A percentile compares a stretch with the other conserved stretches of the same genome.
phyloP scores from a whole-genome alignment of 2,329 filamentous ascomycete species.

The Penicillium corylophilum region DNA sequence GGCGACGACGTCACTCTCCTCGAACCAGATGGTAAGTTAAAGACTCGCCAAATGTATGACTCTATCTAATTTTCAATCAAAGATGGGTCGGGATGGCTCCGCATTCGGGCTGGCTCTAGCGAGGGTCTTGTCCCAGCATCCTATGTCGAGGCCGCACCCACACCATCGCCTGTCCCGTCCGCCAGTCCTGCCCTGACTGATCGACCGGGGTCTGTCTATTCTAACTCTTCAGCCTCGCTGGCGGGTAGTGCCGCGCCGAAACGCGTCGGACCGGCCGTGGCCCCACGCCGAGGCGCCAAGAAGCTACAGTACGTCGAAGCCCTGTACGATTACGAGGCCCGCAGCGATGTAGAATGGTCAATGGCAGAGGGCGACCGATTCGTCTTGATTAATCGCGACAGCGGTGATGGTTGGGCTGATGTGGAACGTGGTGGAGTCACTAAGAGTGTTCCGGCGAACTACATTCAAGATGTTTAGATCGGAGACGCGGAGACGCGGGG shows the following conservation, averaged over 20 bases:
- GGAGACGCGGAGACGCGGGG: not conserved
- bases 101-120: slow-evolving; percentile 68
- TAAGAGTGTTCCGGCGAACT: slow-evolving; percentile 90
- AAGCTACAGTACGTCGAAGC: slow-evolving; percentile 92
- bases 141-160: slow-evolving; percentile 70
- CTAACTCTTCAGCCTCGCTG: slow-evolving; percentile 71
- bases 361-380: slow-evolving; percentile 92
- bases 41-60: not conserved
- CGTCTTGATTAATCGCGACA: slow-evolving; percentile 82
- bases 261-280: slow-evolving; percentile 89
- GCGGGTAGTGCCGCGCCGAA: slow-evolving; percentile 58
- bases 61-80: not conserved
- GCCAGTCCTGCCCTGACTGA: slow-evolving; percentile 38
- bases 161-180: slow-evolving; percentile 43
- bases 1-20: slow-evolving; percentile 74
- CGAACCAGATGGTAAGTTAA: slow-evolving; percentile 78
- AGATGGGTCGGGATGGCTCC: slow-evolving; percentile 93
- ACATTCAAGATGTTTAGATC: slow-evolving; percentile 70
- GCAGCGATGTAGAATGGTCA: slow-evolving; percentile 80
- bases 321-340: slow-evolving; percentile 84
- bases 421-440: slow-evolving; percentile 86
- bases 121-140: slow-evolving; percentile 84
- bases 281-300: slow-evolving; percentile 86
- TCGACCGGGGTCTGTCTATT: slow-evolving; percentile 73
- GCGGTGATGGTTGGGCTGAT: slow-evolving; percentile 94